Evolutionary conservation across 192 early-diverging fungal species (phyloP).

Genomic region (Backusella sp.): DNA sequence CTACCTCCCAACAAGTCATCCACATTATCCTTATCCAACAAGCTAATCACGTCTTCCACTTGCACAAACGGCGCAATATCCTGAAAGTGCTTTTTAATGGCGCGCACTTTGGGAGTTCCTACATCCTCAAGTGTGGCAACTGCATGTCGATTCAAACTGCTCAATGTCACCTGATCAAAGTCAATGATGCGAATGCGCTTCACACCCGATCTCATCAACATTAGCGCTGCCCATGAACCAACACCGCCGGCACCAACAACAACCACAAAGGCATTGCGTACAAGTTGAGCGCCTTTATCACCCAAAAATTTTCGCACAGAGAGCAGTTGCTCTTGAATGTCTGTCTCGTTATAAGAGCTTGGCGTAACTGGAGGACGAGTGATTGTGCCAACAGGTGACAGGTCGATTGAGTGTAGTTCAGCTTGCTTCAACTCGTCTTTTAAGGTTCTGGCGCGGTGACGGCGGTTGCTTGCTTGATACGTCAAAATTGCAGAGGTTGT

Average conservation of each 20-base stretch:
- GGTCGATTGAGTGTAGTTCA: conserved; percentile 22
- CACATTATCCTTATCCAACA: conserved; percentile 74
- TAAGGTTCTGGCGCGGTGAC: conserved; percentile 44
- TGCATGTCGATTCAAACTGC: conserved; percentile 92
- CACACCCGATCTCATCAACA: conserved; percentile 90
- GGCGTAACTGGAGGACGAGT: not conserved
- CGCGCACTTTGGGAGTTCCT: conserved; percentile 81
- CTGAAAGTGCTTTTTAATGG: conserved; percentile 70
- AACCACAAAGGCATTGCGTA: conserved; percentile 84
- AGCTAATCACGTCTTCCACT: conserved; percentile 73
- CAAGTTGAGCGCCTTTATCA: conserved; percentile 67
- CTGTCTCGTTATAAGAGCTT: not conserved
- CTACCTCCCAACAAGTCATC: conserved; percentile 66
- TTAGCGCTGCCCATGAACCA: conserved; percentile 85
- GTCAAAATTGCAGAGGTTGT: conserved; percentile 62
- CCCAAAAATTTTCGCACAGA: conserved; percentile 90
- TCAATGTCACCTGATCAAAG: conserved; percentile 96
- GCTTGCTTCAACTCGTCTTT: conserved; percentile 49
- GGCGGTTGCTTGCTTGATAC: conserved; percentile 47
- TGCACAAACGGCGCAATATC: conserved; percentile 76
- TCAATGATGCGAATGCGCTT: conserved; percentile 87
- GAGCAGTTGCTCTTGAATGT: conserved; percentile 78
- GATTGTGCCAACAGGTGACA: not conserved
- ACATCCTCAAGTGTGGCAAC: conserved; percentile 90
- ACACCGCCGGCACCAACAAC: conserved; percentile 97